Conservation (phyloP, 495 filamentous ascomycete species). For the Penicillium mononematosum region DNA sequence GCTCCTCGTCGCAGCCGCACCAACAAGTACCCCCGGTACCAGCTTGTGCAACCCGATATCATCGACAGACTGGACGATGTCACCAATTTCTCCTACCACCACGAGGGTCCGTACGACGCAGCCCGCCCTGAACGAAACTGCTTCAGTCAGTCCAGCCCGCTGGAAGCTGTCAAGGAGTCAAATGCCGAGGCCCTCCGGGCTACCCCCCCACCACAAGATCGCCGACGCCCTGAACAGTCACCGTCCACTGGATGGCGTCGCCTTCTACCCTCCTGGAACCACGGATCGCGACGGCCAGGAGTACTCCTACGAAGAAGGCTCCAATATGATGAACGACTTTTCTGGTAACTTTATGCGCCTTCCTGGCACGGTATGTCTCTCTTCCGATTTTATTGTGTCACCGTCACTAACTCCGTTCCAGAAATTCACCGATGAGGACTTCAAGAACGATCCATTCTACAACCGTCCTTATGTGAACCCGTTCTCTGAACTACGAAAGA, state of each 20-base stretch:
- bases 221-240: slow-evolving; percentile 71
- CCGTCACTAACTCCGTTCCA: slow-evolving; percentile 15
- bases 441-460: slow-evolving; percentile 50
- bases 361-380: slow-evolving; percentile 34
- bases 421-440: slow-evolving; percentile 51
- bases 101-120: slow-evolving; percentile 91
- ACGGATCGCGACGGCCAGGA: slow-evolving; percentile 62
- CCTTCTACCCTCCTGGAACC: slow-evolving; percentile 69
- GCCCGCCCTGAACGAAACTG: slow-evolving; percentile 69
- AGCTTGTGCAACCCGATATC: slow-evolving; percentile 67
- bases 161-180: slow-evolving; percentile 71
- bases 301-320: slow-evolving; percentile 82
- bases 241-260: slow-evolving; percentile 81
- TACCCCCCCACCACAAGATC: slow-evolving; percentile 79
- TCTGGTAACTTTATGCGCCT: slow-evolving; percentile 40
- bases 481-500: slow-evolving; percentile 34
- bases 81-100: slow-evolving; percentile 68
- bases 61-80: slow-evolving; percentile 78
- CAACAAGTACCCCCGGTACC: slow-evolving; percentile 53
- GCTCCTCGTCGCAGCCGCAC: slow-evolving; percentile 19
- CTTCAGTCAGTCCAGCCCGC: slow-evolving; percentile 59
- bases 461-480: slow-evolving; percentile 35
- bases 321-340: slow-evolving; percentile 73
- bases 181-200: slow-evolving; percentile 80
- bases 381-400: not conserved